Base-by-base conservation (phyloP, 306 rosid species). In the Styphnolobium japonicum region DNA sequence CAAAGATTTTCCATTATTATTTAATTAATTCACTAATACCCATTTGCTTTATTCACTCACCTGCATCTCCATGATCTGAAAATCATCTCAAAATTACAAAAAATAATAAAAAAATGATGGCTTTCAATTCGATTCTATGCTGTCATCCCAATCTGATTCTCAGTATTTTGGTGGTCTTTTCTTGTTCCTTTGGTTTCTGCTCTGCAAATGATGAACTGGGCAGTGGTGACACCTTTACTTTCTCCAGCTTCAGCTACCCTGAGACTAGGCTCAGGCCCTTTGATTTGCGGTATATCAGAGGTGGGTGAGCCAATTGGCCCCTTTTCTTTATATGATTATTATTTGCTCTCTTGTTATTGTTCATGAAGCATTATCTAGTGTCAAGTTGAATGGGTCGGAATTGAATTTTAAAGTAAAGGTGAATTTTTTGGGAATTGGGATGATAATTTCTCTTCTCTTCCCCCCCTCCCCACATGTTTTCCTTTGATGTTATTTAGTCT, bases 261-360 rank as follows among this genome's bases (percentile, higher is more conserved):
- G 71, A 80, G 36, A 84, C 90, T 57, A 71, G 80, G 43, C 82
- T 93, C 76, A 68, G 78, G 75, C 85, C 93, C 52, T 93, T 88
- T 81, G 91, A 87, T 48, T 87, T 88, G 73, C 94, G 94, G 2
- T 93, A 91, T 69, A 88, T 91, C 62, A 88, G 97, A 89, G 97
- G 97, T 91, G 73, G 19, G 85, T 53, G 12, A 39, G 23, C 65
- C 22, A 1, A 11, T 81, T 78, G 15, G 36, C 11, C 73, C 75
- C 71, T 83, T 83, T 84, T 37, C 23, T 48, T 69, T 52, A 0
- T 82, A 75, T 60, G 45, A 46, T 63, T 69, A 10, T 74, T 42
- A 34, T 42, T 80, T 7, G 43, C 51, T 78, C 45, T 45, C 21
- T 60, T 53, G 2, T 58, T 36, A 3, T 71, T 75, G 23, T 60